Conservation (phyloP, 2,329 filamentous ascomycete genomes). For the Aspergillus piperis region DNA sequence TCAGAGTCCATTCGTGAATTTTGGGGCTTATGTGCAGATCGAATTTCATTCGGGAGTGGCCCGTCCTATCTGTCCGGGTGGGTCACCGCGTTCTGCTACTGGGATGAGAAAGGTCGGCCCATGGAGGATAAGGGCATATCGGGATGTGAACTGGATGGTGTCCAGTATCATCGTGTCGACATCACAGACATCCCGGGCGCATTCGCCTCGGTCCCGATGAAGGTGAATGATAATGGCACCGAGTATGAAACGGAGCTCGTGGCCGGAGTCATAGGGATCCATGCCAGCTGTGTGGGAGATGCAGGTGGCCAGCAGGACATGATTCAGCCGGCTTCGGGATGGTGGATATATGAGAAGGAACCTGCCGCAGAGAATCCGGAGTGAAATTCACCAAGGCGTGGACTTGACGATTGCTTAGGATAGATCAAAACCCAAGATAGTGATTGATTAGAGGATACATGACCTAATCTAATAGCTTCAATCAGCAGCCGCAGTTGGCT, state of each 20-base stretch:
- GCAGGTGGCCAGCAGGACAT: background rate
- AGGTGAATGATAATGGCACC: background rate
- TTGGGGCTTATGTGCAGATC: constrained; percentile 22
- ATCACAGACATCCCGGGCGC: background rate
- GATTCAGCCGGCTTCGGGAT: background rate
- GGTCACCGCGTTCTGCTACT: constrained; percentile 54
- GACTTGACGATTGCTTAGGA: too few relatives aligned
- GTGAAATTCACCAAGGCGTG: too few relatives aligned
- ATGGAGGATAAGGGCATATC: constrained; percentile 12
- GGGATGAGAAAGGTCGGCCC: constrained; percentile 39
- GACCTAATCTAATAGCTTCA: too few relatives aligned
- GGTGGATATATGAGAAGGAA: background rate
- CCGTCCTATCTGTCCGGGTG: constrained; percentile 47
- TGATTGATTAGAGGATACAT: too few relatives aligned
- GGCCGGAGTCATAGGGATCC: background rate
- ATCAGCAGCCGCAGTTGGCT: too few relatives aligned
- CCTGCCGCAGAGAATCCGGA: too few relatives aligned
- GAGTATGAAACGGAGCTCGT: background rate
- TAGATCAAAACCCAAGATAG: too few relatives aligned
- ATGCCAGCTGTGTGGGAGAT: background rate
- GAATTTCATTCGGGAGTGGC: constrained; percentile 36
- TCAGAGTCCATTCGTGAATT: constrained; percentile 6
- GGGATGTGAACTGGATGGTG: background rate
- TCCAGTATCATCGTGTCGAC: background rate
- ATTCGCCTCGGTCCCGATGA: background rate